Evolutionary conservation across 2,329 filamentous ascomycete genomes (phyloP).

Genomic region (Acrocalymma vagum): DNA sequence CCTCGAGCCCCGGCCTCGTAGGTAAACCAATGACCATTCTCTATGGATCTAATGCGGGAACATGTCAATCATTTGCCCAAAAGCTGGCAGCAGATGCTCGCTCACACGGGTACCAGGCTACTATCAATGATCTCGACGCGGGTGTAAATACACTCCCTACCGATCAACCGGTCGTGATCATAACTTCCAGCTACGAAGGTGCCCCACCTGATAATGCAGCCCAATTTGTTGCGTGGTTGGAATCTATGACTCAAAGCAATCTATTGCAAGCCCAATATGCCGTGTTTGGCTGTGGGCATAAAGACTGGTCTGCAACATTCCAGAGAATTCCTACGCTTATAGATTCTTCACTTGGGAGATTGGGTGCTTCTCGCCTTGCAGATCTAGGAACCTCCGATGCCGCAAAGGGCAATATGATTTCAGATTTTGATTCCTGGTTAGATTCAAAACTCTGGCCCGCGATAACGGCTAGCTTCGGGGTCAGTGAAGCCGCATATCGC

Average conservation of each 20-base stretch:
- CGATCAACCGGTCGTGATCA: slow-evolving; percentile 39
- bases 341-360: slow-evolving; percentile 25
- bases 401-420: slow-evolving; percentile 33
- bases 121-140: slow-evolving; percentile 31
- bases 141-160: slow-evolving; percentile 25
- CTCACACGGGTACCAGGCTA: slow-evolving; percentile 30
- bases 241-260: slow-evolving; percentile 16
- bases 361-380: slow-evolving; percentile 25
- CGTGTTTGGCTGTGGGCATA: slow-evolving; percentile 43
- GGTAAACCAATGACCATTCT: slow-evolving; percentile 16
- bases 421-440: slow-evolving; percentile 42
- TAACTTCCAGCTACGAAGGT: slow-evolving; percentile 47
- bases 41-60: slow-evolving; percentile 43
- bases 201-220: slow-evolving; percentile 45
- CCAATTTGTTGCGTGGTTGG: slow-evolving; percentile 44
- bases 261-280: slow-evolving; percentile 35
- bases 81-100: slow-evolving; percentile 30
- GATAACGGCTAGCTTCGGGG: slow-evolving; percentile 13
- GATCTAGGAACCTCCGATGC: slow-evolving; percentile 32
- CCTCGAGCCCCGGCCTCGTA: too few species aligned
- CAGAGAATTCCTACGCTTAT: slow-evolving; percentile 44
- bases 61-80: slow-evolving; percentile 43
- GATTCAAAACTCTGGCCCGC: slow-evolving; percentile 33
- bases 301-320: slow-evolving; percentile 45
- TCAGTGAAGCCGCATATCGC: too few species aligned